Evolutionary conservation across 352 stramenopile species (phyloP).

Genomic region (Pythium plurisporium): DNA sequence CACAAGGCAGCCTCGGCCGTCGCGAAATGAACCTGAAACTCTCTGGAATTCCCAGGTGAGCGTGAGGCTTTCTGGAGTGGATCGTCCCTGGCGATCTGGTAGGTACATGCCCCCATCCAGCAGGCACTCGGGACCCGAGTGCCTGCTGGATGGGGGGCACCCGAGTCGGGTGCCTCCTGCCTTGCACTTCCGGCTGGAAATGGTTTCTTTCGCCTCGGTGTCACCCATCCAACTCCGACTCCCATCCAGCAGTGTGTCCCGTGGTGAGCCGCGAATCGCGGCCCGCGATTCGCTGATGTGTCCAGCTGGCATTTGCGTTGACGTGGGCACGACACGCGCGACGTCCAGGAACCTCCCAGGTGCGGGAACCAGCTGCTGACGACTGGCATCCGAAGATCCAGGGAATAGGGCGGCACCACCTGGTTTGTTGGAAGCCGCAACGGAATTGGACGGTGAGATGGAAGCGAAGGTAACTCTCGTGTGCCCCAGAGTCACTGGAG

Average conservation of each 20-base stretch:
- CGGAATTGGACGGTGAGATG: slow-evolving; percentile 20
- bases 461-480: slow-evolving; percentile 15
- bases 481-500: too few species aligned
- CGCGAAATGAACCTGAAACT: not conserved
- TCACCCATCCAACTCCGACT: not conserved
- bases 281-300: slow-evolving; percentile 20
- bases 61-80: too few species aligned
- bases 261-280: not conserved
- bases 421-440: slow-evolving; percentile 20
- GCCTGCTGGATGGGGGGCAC: not conserved
- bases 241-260: not conserved
- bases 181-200: not conserved
- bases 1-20: not conserved
- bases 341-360: slow-evolving; percentile 10
- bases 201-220: not conserved
- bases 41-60: not conserved
- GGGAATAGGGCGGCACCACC: slow-evolving; percentile 13
- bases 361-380: slow-evolving; percentile 12
- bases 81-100: too few species aligned
- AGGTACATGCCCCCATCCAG: too few species aligned
- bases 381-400: not conserved
- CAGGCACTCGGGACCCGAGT: too few species aligned
- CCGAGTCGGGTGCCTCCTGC: not conserved
- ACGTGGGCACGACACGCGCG: slow-evolving; percentile 12
- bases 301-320: slow-evolving; percentile 3